Conservation (phyloP, 2,329 filamentous ascomycete species). For the Simplicillium aogashimaense region DNA sequence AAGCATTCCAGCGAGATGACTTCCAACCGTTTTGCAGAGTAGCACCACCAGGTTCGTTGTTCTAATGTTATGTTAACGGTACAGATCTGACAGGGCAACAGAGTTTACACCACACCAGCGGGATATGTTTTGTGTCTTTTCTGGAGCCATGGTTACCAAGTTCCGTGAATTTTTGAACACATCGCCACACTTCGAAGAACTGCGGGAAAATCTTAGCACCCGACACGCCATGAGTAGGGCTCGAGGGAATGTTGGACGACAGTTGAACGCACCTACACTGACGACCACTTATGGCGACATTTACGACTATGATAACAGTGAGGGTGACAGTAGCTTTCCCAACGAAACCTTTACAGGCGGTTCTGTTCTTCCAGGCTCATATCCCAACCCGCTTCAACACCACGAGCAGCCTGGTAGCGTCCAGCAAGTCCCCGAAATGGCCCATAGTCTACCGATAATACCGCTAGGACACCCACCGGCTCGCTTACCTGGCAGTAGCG, state of each 20-base stretch:
- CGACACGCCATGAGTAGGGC: no score
- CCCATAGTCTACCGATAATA: constrained; percentile 3
- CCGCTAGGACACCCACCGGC: not conserved
- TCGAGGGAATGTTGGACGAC: not conserved
- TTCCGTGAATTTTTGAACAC: constrained; percentile 71
- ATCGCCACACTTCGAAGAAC: constrained; percentile 33
- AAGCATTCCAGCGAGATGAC: constrained; percentile 79
- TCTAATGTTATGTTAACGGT: not conserved
- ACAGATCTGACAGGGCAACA: constrained; percentile 21
- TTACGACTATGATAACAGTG: constrained; percentile 31
- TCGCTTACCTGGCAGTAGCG: no score
- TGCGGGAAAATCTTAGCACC: constrained; percentile 21
- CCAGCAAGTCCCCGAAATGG: constrained; percentile 4
- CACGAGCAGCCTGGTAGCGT: constrained; percentile 6
- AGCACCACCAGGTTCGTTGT: constrained; percentile 57
- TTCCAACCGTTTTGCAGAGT: constrained; percentile 78
- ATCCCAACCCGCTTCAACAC: constrained; percentile 10
- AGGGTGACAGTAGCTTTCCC: constrained; percentile 32
- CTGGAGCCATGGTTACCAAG: constrained; percentile 68
- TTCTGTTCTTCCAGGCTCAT: no score
- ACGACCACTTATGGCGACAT: constrained; percentile 19
- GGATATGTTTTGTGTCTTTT: constrained; percentile 96
- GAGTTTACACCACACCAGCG: constrained; percentile 96
- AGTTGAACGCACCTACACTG: constrained; percentile 10
- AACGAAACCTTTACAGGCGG: constrained; percentile 23